These are phyloP conservation scores for Keithomyces neogunnii DNA, from an alignment of 2,329 filamentous ascomycete species.

Conservation along the genomic window DNA sequence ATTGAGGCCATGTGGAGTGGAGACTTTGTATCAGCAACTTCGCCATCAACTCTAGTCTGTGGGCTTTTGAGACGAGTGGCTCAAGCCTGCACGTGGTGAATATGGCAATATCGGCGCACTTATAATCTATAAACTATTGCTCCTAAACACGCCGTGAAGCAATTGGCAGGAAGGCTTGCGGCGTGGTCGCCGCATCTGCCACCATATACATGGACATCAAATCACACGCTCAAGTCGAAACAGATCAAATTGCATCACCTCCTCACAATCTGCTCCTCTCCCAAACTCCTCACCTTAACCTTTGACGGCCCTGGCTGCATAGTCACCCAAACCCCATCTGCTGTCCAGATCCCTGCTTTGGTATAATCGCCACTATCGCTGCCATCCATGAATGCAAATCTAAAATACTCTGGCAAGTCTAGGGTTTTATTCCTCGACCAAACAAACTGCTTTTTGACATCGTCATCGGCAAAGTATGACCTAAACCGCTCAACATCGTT, in stretches of 20 bases:
- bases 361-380: slow-evolving; percentile 61
- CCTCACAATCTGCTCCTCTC: slow-evolving; percentile 12
- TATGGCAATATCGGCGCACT: too few species aligned
- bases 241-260: slow-evolving; percentile 8
- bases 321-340: slow-evolving; percentile 53
- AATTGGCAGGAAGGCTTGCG: too few species aligned
- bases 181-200: too few species aligned
- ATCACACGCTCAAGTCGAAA: not conserved
- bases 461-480: slow-evolving; percentile 56
- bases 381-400: slow-evolving; percentile 67
- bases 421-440: slow-evolving; percentile 46
- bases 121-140: too few species aligned
- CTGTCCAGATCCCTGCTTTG: slow-evolving; percentile 63
- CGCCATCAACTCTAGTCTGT: too few species aligned
- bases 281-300: slow-evolving; percentile 22
- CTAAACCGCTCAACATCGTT: slow-evolving; percentile 79
- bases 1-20: too few species aligned
- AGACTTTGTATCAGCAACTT: too few species aligned
- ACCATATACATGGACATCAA: too few species aligned
- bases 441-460: slow-evolving; percentile 37
- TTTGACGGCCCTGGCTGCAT: slow-evolving; percentile 56
- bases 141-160: too few species aligned
- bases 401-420: slow-evolving; percentile 60
- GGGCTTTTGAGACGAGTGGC: too few species aligned
- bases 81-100: too few species aligned